Conservation (phyloP, 2,329 filamentous ascomycete genomes). For the Claviceps sp. region DNA sequence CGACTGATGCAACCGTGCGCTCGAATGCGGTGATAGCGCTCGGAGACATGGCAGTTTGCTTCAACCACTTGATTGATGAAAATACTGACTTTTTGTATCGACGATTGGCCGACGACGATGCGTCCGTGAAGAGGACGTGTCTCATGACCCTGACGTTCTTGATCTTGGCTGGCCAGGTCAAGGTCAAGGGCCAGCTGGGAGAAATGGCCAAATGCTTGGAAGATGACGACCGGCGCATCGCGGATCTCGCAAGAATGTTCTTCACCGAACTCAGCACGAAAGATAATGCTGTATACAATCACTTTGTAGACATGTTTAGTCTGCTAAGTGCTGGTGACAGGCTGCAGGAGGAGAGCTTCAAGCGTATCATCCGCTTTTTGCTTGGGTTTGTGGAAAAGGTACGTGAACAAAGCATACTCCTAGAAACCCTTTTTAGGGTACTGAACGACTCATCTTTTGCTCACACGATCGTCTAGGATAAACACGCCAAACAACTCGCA, state of each 20-base stretch:
- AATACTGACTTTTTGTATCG: slow-evolving; percentile 98
- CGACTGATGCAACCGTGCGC: slow-evolving; percentile 78
- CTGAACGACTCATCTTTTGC: slow-evolving; percentile 8
- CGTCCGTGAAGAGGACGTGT: slow-evolving; percentile 89
- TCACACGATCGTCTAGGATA: slow-evolving; percentile 48
- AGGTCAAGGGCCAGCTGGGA: slow-evolving; percentile 95
- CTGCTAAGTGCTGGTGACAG: slow-evolving; percentile 69
- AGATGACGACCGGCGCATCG: slow-evolving; percentile 87
- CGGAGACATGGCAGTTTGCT: slow-evolving; percentile 98
- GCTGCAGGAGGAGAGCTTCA: slow-evolving; percentile 75
- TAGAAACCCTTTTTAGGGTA: slow-evolving; percentile 5
- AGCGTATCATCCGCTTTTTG: slow-evolving; percentile 79
- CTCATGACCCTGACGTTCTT: slow-evolving; percentile 97
- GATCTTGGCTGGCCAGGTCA: slow-evolving; percentile 93
- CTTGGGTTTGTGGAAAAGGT: slow-evolving; percentile 97
- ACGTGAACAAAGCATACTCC: slow-evolving; percentile 16
- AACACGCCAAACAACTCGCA: slow-evolving; percentile 87
- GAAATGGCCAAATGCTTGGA: slow-evolving; percentile 99
- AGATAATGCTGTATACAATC: slow-evolving; percentile 97
- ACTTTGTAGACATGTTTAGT: slow-evolving; percentile 99
- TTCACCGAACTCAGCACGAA: slow-evolving; percentile 96
- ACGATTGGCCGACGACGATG: slow-evolving; percentile 75
- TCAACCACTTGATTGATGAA: slow-evolving; percentile 98
- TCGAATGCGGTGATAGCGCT: slow-evolving; percentile 95
- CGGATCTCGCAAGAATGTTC: slow-evolving; percentile 93